Conservation (phyloP, 2,329 filamentous ascomycete genomes). For the Cytospora schulzeri region DNA sequence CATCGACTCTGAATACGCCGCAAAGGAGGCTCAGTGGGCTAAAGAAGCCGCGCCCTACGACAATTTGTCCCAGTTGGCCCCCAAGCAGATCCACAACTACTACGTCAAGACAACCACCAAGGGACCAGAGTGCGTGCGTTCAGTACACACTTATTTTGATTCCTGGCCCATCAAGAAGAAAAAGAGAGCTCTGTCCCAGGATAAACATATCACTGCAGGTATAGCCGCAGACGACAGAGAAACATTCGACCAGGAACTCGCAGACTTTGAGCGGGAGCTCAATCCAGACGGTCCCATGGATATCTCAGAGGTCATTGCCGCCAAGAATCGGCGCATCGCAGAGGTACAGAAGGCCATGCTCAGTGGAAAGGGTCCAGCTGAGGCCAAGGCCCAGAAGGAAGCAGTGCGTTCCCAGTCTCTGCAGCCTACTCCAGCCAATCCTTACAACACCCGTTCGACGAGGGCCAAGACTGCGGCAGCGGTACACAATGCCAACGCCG, state of each 20-base stretch:
- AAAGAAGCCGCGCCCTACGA: slow-evolving; percentile 4
- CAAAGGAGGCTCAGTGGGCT: slow-evolving; percentile 20
- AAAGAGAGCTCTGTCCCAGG: background rate
- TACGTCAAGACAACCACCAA: background rate
- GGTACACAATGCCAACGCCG: background rate
- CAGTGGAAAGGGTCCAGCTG: slow-evolving; percentile 12
- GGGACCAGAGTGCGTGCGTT: background rate
- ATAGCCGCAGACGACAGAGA: slow-evolving; percentile 14
- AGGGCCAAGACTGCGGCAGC: background rate
- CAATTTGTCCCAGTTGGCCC: slow-evolving; percentile 5
- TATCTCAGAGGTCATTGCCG: slow-evolving; percentile 6
- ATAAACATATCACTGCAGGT: background rate
- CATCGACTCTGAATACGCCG: slow-evolving; percentile 1
- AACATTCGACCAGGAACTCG: slow-evolving; percentile 8
- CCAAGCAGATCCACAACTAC: background rate
- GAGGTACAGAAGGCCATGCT: slow-evolving; percentile 8
- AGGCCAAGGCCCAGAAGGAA: background rate
- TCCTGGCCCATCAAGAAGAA: slow-evolving; percentile 6
- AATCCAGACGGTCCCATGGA: background rate
- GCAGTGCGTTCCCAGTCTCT: background rate
- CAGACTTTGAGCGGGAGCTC: background rate
- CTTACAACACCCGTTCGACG: slow-evolving; percentile 15
- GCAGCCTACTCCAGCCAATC: background rate
- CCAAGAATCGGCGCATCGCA: background rate
- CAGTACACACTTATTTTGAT: background rate